Percentiles rank a stretch among this genome's conserved stretches.
These are phyloP conservation scores for Saturnispora serradocipensis DNA, from an alignment of 805 yeast genomes.

Conservation along the genomic window DNA sequence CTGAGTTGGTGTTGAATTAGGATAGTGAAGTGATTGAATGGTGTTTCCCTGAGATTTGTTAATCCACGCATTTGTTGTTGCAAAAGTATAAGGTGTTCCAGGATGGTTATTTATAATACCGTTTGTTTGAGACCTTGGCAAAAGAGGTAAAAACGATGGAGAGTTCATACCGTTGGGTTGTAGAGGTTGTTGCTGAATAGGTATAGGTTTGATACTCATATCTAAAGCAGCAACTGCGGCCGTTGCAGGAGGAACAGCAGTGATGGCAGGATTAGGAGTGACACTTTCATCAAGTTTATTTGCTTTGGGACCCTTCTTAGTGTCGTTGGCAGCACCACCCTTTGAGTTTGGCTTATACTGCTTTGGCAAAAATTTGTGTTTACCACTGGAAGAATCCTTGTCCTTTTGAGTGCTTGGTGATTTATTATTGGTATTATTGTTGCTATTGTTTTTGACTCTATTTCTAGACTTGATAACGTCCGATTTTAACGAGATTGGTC, in stretches of 20 bases:
- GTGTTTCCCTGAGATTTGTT: slow-evolving; percentile 21
- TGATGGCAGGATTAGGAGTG: not conserved
- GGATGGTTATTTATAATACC: slow-evolving; percentile 12
- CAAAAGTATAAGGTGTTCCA: slow-evolving; percentile 24
- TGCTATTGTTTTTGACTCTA: slow-evolving; percentile 50
- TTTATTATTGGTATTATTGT: slow-evolving; percentile 16
- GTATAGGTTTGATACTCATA: not conserved
- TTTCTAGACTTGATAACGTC: slow-evolving; percentile 89
- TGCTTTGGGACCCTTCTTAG: not conserved
- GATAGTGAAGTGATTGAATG: slow-evolving; percentile 54
- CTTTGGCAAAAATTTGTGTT: slow-evolving; percentile 29
- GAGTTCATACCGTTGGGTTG: slow-evolving; percentile 17
- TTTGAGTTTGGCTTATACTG: slow-evolving; percentile 29
- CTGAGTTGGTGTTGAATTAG: slow-evolving; percentile 61
- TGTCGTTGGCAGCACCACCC: slow-evolving; percentile 9
- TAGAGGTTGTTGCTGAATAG: slow-evolving; percentile 4
- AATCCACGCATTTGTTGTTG: slow-evolving; percentile 22
- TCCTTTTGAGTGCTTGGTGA: slow-evolving; percentile 46
- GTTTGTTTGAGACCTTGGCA: slow-evolving; percentile 28
- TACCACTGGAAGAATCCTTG: slow-evolving; percentile 28
- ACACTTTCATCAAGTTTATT: not conserved
- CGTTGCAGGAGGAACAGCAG: no score
- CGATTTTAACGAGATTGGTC: slow-evolving; percentile 86
- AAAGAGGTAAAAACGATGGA: slow-evolving; percentile 33
- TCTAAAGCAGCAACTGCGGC: not conserved